Evolutionary conservation across 371 early-diverging fungal species (phyloP).

Genomic region (Mucor racemosus): DNA sequence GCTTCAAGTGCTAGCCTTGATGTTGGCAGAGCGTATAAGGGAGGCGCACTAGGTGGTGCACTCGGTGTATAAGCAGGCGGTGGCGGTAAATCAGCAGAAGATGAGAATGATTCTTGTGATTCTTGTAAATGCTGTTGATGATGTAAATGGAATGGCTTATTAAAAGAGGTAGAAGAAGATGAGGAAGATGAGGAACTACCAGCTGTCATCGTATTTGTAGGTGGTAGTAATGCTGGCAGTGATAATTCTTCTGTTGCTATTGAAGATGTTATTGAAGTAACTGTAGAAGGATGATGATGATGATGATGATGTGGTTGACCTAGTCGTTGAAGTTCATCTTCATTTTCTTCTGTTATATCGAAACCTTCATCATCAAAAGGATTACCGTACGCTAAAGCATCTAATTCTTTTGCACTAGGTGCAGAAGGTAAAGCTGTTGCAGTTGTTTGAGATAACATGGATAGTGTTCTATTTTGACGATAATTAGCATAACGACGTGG

Average conservation of each 20-base stretch:
- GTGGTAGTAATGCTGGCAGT: neutral
- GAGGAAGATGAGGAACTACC: neutral
- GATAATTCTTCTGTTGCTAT: neutral
- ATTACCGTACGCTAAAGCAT: slow-evolving; percentile 1
- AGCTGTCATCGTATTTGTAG: neutral
- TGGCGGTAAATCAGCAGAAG: slow-evolving; percentile 19
- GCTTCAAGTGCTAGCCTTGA: neutral
- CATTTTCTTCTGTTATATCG: neutral
- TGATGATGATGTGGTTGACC: neutral
- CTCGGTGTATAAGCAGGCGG: slow-evolving; percentile 41
- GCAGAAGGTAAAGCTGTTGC: slow-evolving; percentile 33
- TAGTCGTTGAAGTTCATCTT: neutral
- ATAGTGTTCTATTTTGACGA: slow-evolving; percentile 19
- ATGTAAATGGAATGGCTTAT: neutral
- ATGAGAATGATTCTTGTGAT: neutral
- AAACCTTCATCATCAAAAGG: slow-evolving; percentile 10
- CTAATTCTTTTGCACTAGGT: slow-evolving; percentile 33
- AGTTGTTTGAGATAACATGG: slow-evolving; percentile 32
- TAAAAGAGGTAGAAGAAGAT: neutral
- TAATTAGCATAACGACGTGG: neutral
- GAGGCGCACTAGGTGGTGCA: slow-evolving; percentile 35
- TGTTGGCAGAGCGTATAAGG: slow-evolving; percentile 27
- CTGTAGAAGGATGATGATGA: neutral
- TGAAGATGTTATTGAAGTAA: neutral
- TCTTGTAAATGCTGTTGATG: slow-evolving; percentile 3